Evolutionary conservation across 805 yeast species (phyloP), one percentile per base, ranked within the genome.

Genomic region (Pichia nanzhaoensis): DNA sequence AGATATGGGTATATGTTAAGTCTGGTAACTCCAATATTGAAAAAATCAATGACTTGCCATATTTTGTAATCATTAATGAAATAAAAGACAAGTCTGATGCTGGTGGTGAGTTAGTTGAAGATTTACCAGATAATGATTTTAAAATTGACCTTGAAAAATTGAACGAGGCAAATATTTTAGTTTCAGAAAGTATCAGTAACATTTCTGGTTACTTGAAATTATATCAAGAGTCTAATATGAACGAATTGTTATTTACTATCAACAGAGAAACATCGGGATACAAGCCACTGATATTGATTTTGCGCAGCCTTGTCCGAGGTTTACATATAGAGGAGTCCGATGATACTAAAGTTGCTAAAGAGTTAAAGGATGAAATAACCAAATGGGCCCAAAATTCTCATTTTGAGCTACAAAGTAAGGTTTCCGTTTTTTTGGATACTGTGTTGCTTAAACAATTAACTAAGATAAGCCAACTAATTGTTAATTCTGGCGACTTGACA

Each of bases 361-460:
- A 37, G 47, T 34, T 52, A 12, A 50, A 47, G 31, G 40, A 42
- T 2, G 56, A 63, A 39, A 56, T 66, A 8, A 53, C 50, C 16
- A 49, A 50, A 14, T 64, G 68, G 69, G 52, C 66, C 1, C 67
- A 63, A 48, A 37, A 43, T 8, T 57, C 68, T 3, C 70, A 66
- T 53, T 53, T 58, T 39, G 67, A 64, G 44, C 46, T 66, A 31
- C 70, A 66, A 45, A 52, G 65, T 1, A 54, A 54, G 18, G 56
- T 65, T 13, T 50, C 51, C 1, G 67, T 67, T 8, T 64, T 57
- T 37, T 43, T 62, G 34, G 56, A 62, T 3, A 48, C 56, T 21
- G 48, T 52, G 2, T 45, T 64, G 5, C 48, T 63, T 21, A 52
- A 52, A 16, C 53, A 57, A 28, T 61, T 60, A 39, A 53, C 61